Base-by-base conservation (phyloP, 495 filamentous ascomycete genomes). In the Baudoinia panamericana region DNA sequence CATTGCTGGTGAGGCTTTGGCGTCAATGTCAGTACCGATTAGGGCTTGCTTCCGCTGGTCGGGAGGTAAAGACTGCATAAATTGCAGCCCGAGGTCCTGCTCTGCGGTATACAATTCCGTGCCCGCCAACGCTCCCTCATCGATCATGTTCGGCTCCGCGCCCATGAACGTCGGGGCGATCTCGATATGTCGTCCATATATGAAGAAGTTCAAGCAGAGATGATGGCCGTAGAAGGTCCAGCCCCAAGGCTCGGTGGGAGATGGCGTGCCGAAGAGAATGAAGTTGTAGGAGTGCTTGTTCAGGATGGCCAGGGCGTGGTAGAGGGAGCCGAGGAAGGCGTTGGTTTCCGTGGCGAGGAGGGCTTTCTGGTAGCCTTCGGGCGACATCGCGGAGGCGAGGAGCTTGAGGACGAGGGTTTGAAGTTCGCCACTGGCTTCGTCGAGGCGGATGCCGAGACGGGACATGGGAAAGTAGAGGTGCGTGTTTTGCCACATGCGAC, bases 211-310 rank as follows among this genome's bases (percentile, higher is more conserved):
- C 22, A 84, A 61, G 39, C 76, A 81, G 6, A 85, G 63, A 45
- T 85, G 80, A 58, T 85, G 80, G 17, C 80, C 80, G 63, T 80
- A 85, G 56, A 82, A 78, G 0, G 70, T 67, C 56, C 67, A 82
- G 29, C 80, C 80, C 79, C 79, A 85, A 8, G 77, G 71, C 10
- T 55, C 26, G 5, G 55, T 48, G 5, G 59, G 50, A 1, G 68
- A 73, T 3, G 76, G 74, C 0, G 44, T 47, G 13, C 64, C 62
- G 55, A 80, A 79, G 49, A 83, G 61, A 18, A 65, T 62, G 54
- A 84, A 78, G 61, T 84, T 84, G 66, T 84, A 85, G 28, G 72
- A 78, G 60, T 72, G 68, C 54, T 80, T 70, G 61, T 82, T 83
- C 63, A 80, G 73, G 25, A 85, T 68, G 10, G 54, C 52, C 0